Evolutionary conservation across 352 stramenopile genomes (phyloP).

Genomic region (Phytophthora kernoviae): DNA sequence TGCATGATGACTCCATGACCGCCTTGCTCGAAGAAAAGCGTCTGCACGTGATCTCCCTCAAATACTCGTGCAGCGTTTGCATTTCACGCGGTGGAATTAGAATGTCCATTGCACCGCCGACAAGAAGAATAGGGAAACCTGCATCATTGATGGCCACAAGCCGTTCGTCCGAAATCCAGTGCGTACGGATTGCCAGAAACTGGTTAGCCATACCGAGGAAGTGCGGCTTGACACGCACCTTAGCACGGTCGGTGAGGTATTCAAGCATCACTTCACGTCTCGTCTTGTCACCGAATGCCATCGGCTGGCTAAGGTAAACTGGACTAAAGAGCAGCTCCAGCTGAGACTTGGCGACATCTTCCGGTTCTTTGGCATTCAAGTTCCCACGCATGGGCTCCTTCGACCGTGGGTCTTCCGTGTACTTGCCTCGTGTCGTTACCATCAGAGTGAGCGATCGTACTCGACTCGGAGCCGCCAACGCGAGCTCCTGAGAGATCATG

Average conservation of each 20-base stretch:
- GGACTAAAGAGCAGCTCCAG: slow-evolving; percentile 41
- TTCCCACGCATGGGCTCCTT: slow-evolving; percentile 31
- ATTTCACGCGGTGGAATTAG: slow-evolving; percentile 45
- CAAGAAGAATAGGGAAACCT: slow-evolving; percentile 48
- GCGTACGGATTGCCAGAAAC: slow-evolving; percentile 32
- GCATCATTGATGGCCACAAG: slow-evolving; percentile 36
- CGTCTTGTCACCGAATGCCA: slow-evolving; percentile 31
- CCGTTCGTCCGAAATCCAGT: slow-evolving; percentile 49
- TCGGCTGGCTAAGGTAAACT: slow-evolving; percentile 31
- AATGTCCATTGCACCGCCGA: slow-evolving; percentile 43
- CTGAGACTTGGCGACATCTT: slow-evolving; percentile 31
- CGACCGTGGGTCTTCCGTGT: slow-evolving; percentile 33
- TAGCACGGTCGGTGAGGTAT: slow-evolving; percentile 20
- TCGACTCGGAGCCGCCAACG: slow-evolving; percentile 34
- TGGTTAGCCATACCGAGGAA: slow-evolving; percentile 30
- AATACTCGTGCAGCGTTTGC: slow-evolving; percentile 22
- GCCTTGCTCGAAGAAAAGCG: slow-evolving; percentile 43
- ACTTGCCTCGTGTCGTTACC: slow-evolving; percentile 52
- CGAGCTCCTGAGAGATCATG: slow-evolving; percentile 66
- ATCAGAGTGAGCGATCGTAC: slow-evolving; percentile 54
- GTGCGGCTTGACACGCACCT: slow-evolving; percentile 13
- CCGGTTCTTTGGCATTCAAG: slow-evolving; percentile 33
- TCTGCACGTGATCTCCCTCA: slow-evolving; percentile 40
- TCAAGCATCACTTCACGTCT: slow-evolving; percentile 29
- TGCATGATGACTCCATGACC: slow-evolving; percentile 51